Percentiles rank a stretch among this genome's conserved stretches.
Conservation (phyloP, 2,329 filamentous ascomycete genomes). For the Volutella citrinella region DNA sequence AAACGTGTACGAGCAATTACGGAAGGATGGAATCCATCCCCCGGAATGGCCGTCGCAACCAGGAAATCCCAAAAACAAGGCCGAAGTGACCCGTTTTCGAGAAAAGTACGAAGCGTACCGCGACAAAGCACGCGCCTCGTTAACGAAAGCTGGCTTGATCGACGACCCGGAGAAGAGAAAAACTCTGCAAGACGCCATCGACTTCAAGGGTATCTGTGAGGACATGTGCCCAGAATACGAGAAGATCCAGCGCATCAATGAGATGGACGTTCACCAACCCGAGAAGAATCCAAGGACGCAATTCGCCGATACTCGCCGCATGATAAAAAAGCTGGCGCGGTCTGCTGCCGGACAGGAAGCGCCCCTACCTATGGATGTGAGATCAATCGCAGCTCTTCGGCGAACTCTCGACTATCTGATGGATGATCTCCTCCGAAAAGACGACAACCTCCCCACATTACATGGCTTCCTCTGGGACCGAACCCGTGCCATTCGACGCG, state of each 20-base stretch:
- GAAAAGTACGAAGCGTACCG: slow-evolving; percentile 57
- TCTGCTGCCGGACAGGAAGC: slow-evolving; percentile 68
- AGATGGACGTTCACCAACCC: slow-evolving; percentile 54
- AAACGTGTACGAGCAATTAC: slow-evolving; percentile 50
- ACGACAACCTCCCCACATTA: slow-evolving; percentile 51
- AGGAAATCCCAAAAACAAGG: slow-evolving; percentile 49
- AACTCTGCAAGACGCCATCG: slow-evolving; percentile 60
- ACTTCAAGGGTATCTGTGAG: slow-evolving; percentile 66
- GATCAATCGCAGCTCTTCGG: slow-evolving; percentile 56
- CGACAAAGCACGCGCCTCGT: slow-evolving; percentile 51
- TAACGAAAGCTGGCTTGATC: slow-evolving; percentile 59
- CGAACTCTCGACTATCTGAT: slow-evolving; percentile 63
- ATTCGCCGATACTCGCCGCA: slow-evolving; percentile 48
- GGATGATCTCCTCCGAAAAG: slow-evolving; percentile 53
- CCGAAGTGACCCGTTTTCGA: slow-evolving; percentile 52
- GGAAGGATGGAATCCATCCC: slow-evolving; percentile 51
- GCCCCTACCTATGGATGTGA: slow-evolving; percentile 65
- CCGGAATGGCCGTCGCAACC: slow-evolving; percentile 55
- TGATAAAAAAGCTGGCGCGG: slow-evolving; percentile 66
- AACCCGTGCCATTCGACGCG: slow-evolving; percentile 63
- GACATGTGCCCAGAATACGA: slow-evolving; percentile 70
- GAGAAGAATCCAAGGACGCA: slow-evolving; percentile 48
- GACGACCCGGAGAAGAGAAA: slow-evolving; percentile 64
- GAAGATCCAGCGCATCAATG: slow-evolving; percentile 59
- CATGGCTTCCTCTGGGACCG: slow-evolving; percentile 69